Conservation (phyloP, 176 grass and related monocot species). For the Avena insularis region DNA sequence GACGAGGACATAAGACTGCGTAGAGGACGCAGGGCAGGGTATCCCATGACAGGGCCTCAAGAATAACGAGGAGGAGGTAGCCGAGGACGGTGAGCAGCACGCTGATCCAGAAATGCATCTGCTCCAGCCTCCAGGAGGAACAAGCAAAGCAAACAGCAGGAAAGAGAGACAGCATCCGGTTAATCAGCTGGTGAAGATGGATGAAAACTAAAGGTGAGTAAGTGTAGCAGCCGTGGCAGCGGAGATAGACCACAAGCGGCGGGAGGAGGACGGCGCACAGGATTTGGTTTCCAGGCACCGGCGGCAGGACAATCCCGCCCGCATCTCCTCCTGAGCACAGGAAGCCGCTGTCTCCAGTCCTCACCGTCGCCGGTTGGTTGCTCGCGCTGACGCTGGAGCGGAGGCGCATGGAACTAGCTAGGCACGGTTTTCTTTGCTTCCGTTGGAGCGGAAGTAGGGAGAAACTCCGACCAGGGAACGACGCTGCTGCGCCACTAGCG, state of each 20-base stretch:
- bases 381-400: no score
- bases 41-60: not conserved
- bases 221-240: no score
- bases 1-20: slow-evolving; percentile 66
- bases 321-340: slow-evolving; percentile 2
- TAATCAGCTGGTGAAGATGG: not conserved
- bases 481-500: no score
- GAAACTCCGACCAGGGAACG: no score
- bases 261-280: slow-evolving; percentile 71
- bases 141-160: not conserved
- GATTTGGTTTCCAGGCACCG: slow-evolving; percentile 54
- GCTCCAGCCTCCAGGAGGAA: not conserved
- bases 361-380: no score
- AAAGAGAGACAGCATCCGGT: not conserved
- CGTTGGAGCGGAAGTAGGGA: no score
- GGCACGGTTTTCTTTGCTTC: no score
- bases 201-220: no score
- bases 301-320: slow-evolving; percentile 52
- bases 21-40: slow-evolving; percentile 63
- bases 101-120: slow-evolving; percentile 74
- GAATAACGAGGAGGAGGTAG: not conserved
- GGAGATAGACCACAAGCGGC: slow-evolving; percentile 8
- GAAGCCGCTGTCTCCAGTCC: not conserved
- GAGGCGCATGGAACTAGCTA: no score
- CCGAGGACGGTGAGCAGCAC: slow-evolving; percentile 71